phyloP scores from a whole-genome alignment of 139 green algal species.

The Chlamydomonas incerta region DNA sequence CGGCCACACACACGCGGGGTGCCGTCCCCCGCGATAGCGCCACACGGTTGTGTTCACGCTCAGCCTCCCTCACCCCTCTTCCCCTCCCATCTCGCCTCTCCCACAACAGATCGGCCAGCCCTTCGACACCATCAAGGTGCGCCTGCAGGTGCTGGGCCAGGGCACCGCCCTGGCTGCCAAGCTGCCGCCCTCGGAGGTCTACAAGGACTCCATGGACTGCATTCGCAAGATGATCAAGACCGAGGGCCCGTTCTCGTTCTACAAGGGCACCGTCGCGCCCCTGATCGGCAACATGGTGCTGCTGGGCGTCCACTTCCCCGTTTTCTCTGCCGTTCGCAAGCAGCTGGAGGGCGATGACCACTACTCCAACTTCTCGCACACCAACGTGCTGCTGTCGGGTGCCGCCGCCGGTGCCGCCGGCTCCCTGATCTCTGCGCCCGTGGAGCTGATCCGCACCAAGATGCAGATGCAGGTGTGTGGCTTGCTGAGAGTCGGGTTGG shows the following conservation, averaged over 20 bases:
- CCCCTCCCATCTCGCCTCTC: too few species aligned
- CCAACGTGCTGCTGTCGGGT: slow-evolving; percentile 50
- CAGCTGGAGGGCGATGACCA: slow-evolving; percentile 35
- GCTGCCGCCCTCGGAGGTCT: slow-evolving; percentile 52
- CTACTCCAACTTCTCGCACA: slow-evolving; percentile 25
- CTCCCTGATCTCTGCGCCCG: slow-evolving; percentile 45
- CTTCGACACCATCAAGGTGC: slow-evolving; percentile 60
- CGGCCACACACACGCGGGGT: too few species aligned
- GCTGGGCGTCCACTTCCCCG: slow-evolving; percentile 61
- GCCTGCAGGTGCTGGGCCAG: slow-evolving; percentile 57
- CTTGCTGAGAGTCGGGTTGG: too few species aligned
- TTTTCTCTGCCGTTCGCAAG: slow-evolving; percentile 42
- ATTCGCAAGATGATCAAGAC: slow-evolving; percentile 55
- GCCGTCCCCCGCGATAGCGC: too few species aligned
- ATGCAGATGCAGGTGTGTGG: slow-evolving; percentile 53
- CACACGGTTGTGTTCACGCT: too few species aligned
- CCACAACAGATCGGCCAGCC: slow-evolving; percentile 58
- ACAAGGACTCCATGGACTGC: slow-evolving; percentile 55
- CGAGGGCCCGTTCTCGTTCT: slow-evolving; percentile 49
- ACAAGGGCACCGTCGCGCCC: slow-evolving; percentile 54
- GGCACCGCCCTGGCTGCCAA: slow-evolving; percentile 50
- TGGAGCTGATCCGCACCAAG: slow-evolving; percentile 59
- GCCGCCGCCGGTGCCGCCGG: slow-evolving; percentile 49
- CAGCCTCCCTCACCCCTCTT: too few species aligned
- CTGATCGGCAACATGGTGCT: slow-evolving; percentile 63